phyloP scores from a whole-genome alignment of 192 early-diverging fungal species.

The Geranomyces michiganensis region DNA sequence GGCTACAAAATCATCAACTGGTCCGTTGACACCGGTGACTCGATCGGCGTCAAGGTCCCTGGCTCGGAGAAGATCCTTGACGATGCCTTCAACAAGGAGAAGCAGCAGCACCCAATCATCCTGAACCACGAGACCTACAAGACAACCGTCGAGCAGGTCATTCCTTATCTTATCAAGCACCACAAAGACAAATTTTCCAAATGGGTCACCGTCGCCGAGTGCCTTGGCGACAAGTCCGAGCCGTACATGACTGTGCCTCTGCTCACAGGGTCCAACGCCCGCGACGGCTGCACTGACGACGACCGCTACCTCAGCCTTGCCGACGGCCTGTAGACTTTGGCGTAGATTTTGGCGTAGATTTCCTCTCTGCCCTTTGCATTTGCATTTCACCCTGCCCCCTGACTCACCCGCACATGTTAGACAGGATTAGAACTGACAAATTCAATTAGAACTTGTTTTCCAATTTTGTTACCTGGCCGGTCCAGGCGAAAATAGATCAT shows the following conservation, averaged over 20 bases:
- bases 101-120: not conserved
- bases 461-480: no score
- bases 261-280: not conserved
- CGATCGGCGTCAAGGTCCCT: not conserved
- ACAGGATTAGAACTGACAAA: no score
- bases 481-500: no score
- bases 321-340: no score
- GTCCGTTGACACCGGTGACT: not conserved
- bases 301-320: no score
- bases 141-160: constrained; percentile 6
- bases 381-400: no score
- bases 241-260: not conserved
- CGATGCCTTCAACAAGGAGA: not conserved
- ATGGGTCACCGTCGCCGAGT: constrained; percentile 23
- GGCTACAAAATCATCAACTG: constrained; percentile 12
- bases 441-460: no score
- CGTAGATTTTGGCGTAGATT: no score
- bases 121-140: constrained; percentile 6
- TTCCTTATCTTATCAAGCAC: constrained; percentile 25
- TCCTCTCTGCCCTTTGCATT: no score
- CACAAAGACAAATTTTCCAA: not conserved
- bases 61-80: not conserved
- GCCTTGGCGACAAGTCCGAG: constrained; percentile 1
- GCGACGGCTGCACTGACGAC: no score
- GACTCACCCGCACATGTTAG: no score